phyloP scores from a whole-genome alignment of 2,329 filamentous ascomycete genomes.

The Cryphonectria radicalis region DNA sequence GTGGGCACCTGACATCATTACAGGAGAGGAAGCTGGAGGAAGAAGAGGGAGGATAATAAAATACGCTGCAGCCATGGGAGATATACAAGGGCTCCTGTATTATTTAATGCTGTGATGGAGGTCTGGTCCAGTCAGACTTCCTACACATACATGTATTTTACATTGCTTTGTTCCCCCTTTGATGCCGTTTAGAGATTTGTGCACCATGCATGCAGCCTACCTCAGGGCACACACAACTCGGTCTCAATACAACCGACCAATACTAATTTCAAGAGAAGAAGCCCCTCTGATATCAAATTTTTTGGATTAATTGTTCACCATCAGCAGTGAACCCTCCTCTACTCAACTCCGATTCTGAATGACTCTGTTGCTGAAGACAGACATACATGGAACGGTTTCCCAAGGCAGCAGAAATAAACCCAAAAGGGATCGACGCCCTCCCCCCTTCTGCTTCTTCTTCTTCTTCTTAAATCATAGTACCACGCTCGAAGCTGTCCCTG shows the following conservation, averaged over 20 bases:
- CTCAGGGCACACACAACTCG: conserved; percentile 12
- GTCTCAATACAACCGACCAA: neutral
- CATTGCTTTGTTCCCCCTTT: neutral
- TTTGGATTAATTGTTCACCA: neutral
- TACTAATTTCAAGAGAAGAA: neutral
- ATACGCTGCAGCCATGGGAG: neutral
- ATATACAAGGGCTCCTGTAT: neutral
- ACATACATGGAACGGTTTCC: neutral
- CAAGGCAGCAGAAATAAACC: neutral
- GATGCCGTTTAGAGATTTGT: conserved; percentile 7
- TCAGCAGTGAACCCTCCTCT: neutral
- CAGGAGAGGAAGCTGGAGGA: neutral
- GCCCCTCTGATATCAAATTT: neutral
- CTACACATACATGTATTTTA: neutral
- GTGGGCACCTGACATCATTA: neutral
- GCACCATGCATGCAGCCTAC: conserved; percentile 13
- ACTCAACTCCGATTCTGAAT: neutral
- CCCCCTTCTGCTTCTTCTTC: neutral
- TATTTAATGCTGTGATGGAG: neutral
- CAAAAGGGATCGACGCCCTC: neutral
- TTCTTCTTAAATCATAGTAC: conserved; percentile 79
- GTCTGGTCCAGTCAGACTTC: too few species aligned
- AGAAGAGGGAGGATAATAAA: too few species aligned
- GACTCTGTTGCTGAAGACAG: neutral
- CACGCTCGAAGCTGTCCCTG: conserved; percentile 94